Base-by-base conservation (phyloP, 495 filamentous ascomycete genomes). In the Aspergillus sparsus region DNA sequence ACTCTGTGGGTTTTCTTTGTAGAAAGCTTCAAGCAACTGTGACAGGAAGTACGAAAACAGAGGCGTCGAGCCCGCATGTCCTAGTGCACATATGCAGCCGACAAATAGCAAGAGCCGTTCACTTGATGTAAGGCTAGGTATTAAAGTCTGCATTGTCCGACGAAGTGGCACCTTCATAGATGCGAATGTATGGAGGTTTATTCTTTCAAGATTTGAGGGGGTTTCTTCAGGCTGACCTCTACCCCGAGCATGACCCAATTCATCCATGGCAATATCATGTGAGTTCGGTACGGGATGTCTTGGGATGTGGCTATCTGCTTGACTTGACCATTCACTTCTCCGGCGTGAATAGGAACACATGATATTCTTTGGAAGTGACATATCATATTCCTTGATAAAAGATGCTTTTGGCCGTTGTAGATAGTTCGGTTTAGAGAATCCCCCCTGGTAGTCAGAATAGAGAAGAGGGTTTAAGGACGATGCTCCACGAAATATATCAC, bases 1-100 rank as follows among this genome's bases (percentile, higher is more conserved):
- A 7, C 72, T 73, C 6, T 77, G 72, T 9, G 75, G 68, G 0
- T 65, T 67, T 9, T 74, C 57, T 7, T 80, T 61, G 68, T 85
- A 92, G 68, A 96, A 89, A 0, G 88, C 85, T 7, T 71, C 70
- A 2, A 96, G 78, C 0, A 98, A 81, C 55, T 88, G 81, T 3
- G 92, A 83, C 39, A 98, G 88, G 35, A 89, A 77, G 61, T 81
- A 90, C 0, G 90, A 89, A 70, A 96, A 97, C 0, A 85, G 70
- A 0, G 94, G 93, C 0, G 87, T 93, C 44, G 84, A 80, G 34
- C 80, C 82, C 8, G 89, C 87, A 55, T 91, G 87, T 1, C 87
- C 63, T 7, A 89, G 64, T 5, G 89, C 83, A 35, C 81, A 77
- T 3, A 82, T 35, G 34, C 91, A 76, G 0, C 89, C 92, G 3